Conservation (phyloP, 192 early-diverging fungal species). For the Coemansia sp. region DNA sequence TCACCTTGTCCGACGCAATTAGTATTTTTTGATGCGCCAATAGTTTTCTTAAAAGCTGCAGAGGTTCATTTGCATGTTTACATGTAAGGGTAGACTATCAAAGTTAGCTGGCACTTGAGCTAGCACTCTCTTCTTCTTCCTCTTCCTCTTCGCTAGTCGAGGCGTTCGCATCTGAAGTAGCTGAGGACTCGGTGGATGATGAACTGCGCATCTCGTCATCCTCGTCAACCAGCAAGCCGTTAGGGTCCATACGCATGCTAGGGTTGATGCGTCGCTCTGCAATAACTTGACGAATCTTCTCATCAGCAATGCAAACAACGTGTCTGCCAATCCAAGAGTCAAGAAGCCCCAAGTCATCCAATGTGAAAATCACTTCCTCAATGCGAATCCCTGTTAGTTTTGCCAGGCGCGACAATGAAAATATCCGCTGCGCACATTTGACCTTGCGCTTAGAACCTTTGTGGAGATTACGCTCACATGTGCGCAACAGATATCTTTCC, state of each 20-base stretch:
- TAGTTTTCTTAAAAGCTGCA: no score
- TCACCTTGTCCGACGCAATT: no score
- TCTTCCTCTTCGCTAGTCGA: not conserved
- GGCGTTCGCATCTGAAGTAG: not conserved
- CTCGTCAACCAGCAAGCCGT: constrained; percentile 17
- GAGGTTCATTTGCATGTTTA: not conserved
- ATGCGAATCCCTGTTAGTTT: constrained; percentile 63
- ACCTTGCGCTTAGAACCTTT: not conserved
- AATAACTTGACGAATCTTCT: constrained; percentile 26
- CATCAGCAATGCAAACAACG: constrained; percentile 47
- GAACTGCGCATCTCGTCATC: not conserved
- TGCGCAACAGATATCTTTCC: constrained; percentile 12
- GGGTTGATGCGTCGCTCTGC: constrained; percentile 36
- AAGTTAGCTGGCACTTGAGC: not conserved
- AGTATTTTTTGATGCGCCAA: no score
- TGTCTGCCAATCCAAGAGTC: constrained; percentile 56
- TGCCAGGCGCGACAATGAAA: constrained; percentile 53
- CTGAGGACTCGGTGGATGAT: not conserved
- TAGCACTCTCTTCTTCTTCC: not conserved
- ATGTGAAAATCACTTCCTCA: constrained; percentile 69
- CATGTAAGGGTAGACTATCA: not conserved
- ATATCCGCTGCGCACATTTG: constrained; percentile 33
- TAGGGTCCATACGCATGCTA: constrained; percentile 32
- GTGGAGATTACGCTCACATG: not conserved
- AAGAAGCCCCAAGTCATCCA: constrained; percentile 62